Conservation (phyloP, 345 rosid genomes). For the Reutealis trisperma region DNA sequence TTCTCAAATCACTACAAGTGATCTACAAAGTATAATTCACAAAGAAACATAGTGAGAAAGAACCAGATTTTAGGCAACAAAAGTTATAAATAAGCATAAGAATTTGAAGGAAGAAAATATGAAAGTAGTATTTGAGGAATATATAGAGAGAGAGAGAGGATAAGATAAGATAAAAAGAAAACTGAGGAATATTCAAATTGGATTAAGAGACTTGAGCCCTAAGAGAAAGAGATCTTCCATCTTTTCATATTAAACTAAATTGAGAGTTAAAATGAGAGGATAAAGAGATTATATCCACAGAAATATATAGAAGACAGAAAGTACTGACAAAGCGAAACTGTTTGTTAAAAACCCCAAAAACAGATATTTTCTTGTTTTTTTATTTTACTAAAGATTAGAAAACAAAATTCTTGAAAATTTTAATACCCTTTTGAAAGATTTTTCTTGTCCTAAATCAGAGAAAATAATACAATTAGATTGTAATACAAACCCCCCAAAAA, state of each 20-base stretch:
- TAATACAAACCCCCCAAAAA: neutral
- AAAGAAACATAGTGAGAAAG: neutral
- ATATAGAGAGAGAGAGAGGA: neutral
- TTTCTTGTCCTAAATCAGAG: constrained; percentile 7
- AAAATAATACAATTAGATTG: constrained; percentile 5
- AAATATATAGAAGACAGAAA: constrained; percentile 27
- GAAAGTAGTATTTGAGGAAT: neutral
- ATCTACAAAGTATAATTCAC: neutral
- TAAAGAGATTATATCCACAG: constrained; percentile 8
- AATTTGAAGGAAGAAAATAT: neutral
- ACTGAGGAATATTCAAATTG: constrained; percentile 20
- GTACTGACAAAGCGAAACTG: constrained; percentile 31
- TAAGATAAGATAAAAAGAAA: neutral
- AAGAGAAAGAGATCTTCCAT: constrained; percentile 2
- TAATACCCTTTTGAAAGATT: constrained; percentile 17
- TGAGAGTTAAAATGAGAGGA: constrained; percentile 12
- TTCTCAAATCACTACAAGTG: neutral
- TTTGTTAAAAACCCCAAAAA: constrained; percentile 4
- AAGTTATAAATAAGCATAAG: neutral
- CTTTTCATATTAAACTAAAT: constrained; percentile 13
- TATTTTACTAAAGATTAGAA: neutral
- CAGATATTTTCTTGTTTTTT: neutral
- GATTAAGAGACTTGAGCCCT: constrained; percentile 9
- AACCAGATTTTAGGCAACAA: neutral
- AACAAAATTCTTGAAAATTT: constrained; percentile 12